phyloP scores from a whole-genome alignment of 2,329 filamentous ascomycete species.

The Trichoderma pleuroti region DNA sequence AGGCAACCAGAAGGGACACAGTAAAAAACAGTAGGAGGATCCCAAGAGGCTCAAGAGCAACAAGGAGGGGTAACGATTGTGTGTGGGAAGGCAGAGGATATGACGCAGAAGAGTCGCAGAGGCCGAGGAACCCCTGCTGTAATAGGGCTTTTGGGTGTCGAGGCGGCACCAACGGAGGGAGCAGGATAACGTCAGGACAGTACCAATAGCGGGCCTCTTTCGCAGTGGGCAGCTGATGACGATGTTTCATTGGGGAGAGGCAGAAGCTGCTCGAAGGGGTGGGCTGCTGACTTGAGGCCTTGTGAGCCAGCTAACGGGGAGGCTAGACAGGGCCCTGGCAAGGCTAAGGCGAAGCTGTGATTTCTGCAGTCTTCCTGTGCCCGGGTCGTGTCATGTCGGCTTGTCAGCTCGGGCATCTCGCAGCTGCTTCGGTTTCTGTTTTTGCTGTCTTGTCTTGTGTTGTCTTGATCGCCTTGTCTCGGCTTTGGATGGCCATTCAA shows the following conservation, averaged over 20 bases:
- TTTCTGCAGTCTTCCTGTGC: background rate
- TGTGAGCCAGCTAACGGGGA: constrained; percentile 7
- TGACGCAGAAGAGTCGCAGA: constrained; percentile 16
- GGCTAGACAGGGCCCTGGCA: constrained; percentile 11
- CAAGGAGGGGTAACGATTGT: constrained; percentile 2
- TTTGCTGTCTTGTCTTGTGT: background rate
- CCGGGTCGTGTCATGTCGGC: background rate
- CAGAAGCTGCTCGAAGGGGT: background rate
- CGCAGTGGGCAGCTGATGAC: constrained; percentile 18
- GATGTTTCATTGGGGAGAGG: constrained; percentile 7
- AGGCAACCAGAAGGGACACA: constrained; percentile 20
- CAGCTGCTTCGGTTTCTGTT: background rate
- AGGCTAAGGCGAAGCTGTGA: background rate
- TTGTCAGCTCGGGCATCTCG: background rate
- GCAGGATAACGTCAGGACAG: constrained; percentile 19
- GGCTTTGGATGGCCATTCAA: background rate
- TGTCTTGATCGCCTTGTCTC: background rate
- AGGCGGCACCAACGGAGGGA: constrained; percentile 5
- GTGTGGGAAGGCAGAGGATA: constrained; percentile 9
- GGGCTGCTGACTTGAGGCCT: constrained; percentile 14
- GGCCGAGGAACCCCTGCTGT: constrained; percentile 1
- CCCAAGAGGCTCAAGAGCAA: constrained; percentile 2
- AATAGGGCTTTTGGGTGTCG: background rate
- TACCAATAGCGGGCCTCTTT: constrained; percentile 16
- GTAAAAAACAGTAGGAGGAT: constrained; percentile 2